Base-by-base conservation (phyloP, 2,329 filamentous ascomycete species). In the Trichophyton simii region DNA sequence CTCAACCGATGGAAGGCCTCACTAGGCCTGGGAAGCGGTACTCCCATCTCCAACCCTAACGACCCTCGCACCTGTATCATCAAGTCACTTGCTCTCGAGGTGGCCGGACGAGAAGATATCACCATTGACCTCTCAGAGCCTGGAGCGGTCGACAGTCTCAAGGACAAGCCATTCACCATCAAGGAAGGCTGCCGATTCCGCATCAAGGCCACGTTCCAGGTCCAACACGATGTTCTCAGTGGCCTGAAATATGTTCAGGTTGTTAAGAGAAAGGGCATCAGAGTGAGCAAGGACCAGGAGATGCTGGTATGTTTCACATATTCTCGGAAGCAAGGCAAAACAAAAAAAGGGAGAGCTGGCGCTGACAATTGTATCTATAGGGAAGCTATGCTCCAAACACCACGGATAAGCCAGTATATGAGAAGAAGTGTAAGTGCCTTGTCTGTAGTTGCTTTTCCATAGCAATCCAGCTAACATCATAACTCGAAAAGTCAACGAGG, bases 1-100 rank as follows among this genome's bases (percentile, higher is more conserved):
- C 87, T 99, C 70, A 89, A 95, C 78, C 88, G 92, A 71, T 99
- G 95, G 88, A 99, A 99, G 81, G 84, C 92, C 72, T 97, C 92
- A 11, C 87, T 99, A 64, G 94, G 94, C 68, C 85, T 97, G 66
- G 85, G 80, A 61, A 78, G 84, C 68, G 87, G 87, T 71, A 83
- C 81, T 57, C 82, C 87, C 68, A 82, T 89, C 63, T 87, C 85
- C 61, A 84, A 91, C 73, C 83, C 87, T 69, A 89, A 81, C 72
- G 92, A 97, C 72, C 85, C 88, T 57, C 88, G 92, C 68, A 89
- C 89, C 73, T 95, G 91, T 78, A 91, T 96, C 78, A 96, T 97
- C 78, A 83, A 90, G 69, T 88, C 89, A 61, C 87, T 99, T 61
- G 87, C 89, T 64, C 87, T 99, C 77, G 88, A 96, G 73, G 85